Evolutionary conservation across 2,329 filamentous ascomycete species (phyloP).

Genomic region (Sarocladium oryzae): DNA sequence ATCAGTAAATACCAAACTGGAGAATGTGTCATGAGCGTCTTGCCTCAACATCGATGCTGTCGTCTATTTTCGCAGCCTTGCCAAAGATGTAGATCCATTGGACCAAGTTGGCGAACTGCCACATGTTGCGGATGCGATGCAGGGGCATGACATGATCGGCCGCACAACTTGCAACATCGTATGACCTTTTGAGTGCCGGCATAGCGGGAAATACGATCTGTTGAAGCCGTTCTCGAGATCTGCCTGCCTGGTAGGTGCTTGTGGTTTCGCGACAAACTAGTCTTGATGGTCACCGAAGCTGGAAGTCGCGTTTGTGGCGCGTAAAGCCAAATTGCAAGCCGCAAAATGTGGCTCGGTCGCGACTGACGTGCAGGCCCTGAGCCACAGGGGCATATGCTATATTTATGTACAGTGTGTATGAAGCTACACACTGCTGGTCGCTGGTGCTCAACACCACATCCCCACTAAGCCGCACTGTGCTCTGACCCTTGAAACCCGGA

Average conservation of each 20-base stretch:
- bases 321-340: slow-evolving; percentile 7
- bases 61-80: slow-evolving; percentile 80
- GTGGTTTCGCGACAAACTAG: not conserved
- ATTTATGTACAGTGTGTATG: slow-evolving; percentile 8
- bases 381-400: slow-evolving; percentile 7
- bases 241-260: not conserved
- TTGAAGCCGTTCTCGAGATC: not conserved
- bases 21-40: not conserved
- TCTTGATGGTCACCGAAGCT: not conserved
- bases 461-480: not conserved
- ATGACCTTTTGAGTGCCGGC: slow-evolving; percentile 11
- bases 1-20: slow-evolving; percentile 5
- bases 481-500: slow-evolving; percentile 5
- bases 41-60: slow-evolving; percentile 87
- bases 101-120: slow-evolving; percentile 90
- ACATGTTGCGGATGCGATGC: slow-evolving; percentile 74
- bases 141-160: slow-evolving; percentile 36
- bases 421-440: not conserved
- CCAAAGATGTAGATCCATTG: slow-evolving; percentile 94
- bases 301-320: slow-evolving; percentile 7
- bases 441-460: too few relatives aligned
- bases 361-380: slow-evolving; percentile 1
- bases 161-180: slow-evolving; percentile 3
- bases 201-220: not conserved
- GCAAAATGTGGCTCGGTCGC: not conserved